Percentiles rank a stretch among this genome's conserved stretches.
phyloP scores from a whole-genome alignment of 73 alveolate species.

The Symbiodinium pilosum region DNA sequence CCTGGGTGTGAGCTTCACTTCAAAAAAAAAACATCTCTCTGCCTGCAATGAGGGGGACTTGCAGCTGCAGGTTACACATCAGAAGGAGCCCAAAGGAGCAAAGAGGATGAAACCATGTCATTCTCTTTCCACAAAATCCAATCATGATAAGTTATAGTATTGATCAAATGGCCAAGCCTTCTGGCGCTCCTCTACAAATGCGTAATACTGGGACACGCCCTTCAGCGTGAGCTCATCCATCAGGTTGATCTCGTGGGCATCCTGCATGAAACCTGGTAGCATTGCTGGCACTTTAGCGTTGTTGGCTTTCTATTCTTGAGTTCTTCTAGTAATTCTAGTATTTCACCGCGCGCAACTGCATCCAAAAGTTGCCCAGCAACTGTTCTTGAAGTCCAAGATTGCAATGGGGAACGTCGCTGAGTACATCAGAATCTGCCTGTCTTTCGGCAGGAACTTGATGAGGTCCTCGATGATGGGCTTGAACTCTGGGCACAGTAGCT shows the following conservation, averaged over 20 bases:
- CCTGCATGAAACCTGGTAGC: conserved; percentile 97
- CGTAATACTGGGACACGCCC: conserved; percentile 99
- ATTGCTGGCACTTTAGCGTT: conserved; percentile 91
- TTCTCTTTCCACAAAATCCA: no score
- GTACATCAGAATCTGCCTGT: conserved; percentile 98
- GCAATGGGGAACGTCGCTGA: conserved; percentile 99
- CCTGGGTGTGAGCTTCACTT: no score
- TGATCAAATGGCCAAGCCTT: neutral
- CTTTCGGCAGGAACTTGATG: conserved; percentile 96
- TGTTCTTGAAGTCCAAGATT: conserved; percentile 97
- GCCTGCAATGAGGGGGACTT: no score
- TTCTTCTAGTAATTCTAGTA: no score
- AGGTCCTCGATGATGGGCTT: conserved; percentile 97
- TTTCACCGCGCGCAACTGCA: neutral
- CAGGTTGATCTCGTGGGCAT: conserved; percentile 97
- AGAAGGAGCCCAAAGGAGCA: no score
- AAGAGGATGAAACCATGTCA: no score
- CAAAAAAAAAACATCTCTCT: no score
- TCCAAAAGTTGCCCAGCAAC: no score
- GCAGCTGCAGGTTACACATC: no score
- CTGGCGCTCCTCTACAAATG: conserved; percentile 95
- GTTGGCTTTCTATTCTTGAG: neutral
- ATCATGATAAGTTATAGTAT: no score
- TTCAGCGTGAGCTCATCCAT: conserved; percentile 99
- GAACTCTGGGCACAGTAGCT: conserved; percentile 98